These are phyloP conservation scores for Pseudonectria foliicola DNA, from an alignment of 2,329 filamentous ascomycete species.

Conservation along the genomic window DNA sequence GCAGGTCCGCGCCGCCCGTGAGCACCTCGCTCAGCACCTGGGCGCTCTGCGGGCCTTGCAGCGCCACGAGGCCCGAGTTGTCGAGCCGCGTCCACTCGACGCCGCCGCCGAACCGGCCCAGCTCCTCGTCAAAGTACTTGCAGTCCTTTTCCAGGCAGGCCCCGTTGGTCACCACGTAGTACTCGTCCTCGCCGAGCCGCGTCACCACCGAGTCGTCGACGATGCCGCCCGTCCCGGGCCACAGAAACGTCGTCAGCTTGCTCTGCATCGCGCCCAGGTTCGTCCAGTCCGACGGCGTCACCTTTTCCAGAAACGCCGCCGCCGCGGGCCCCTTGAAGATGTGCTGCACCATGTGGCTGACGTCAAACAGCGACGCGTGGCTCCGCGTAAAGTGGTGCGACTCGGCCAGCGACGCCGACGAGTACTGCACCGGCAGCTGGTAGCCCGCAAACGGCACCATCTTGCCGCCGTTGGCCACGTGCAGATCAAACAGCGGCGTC, in stretches of 20 bases:
- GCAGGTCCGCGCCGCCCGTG: conserved; percentile 47
- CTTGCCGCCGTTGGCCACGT: conserved; percentile 73
- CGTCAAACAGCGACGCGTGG: conserved; percentile 89
- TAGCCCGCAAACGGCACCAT: conserved; percentile 96
- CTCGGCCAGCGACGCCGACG: conserved; percentile 65
- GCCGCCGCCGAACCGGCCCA: conserved; percentile 49
- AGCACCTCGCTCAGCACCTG: conserved; percentile 62
- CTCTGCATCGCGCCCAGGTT: conserved; percentile 60
- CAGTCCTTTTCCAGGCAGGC: conserved; percentile 86
- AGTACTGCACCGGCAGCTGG: conserved; percentile 88
- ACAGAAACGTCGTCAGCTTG: conserved; percentile 77
- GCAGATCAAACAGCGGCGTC: conserved; percentile 73
- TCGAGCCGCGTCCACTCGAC: conserved; percentile 64
- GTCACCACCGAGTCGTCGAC: conserved; percentile 93
- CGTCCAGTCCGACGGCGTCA: conserved; percentile 71
- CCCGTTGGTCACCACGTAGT: conserved; percentile 94
- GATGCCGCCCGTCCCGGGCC: conserved; percentile 77
- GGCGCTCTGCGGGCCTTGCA: conserved; percentile 77
- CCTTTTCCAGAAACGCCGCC: conserved; percentile 69
- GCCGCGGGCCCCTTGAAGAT: conserved; percentile 75
- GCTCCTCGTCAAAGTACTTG: conserved; percentile 64
- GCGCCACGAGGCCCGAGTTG: conserved; percentile 71
- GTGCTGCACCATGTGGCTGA: conserved; percentile 95
- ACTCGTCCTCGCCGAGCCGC: conserved; percentile 62
- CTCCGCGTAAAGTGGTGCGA: conserved; percentile 86